Conservation (phyloP, 257 asterid genomes). For the Capsicum chinense region DNA sequence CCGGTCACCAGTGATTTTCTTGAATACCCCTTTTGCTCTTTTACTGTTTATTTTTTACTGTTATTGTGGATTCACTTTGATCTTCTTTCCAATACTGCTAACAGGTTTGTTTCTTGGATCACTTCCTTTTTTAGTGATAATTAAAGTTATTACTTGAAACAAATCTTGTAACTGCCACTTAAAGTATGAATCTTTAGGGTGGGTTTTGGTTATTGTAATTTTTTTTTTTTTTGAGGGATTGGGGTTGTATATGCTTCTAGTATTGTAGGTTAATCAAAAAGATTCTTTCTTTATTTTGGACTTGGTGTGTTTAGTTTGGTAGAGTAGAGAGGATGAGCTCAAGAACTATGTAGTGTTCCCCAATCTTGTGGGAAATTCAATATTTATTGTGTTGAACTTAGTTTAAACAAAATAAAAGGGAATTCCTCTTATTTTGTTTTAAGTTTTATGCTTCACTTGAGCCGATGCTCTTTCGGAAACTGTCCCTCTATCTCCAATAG, state of each 20-base stretch:
- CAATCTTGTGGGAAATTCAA: slow-evolving; percentile 1
- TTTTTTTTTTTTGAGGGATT: background rate
- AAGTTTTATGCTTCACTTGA: too few relatives aligned
- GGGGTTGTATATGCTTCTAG: background rate
- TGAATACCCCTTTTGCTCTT: background rate
- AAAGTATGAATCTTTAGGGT: background rate
- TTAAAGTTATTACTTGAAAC: background rate
- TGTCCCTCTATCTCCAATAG: too few relatives aligned
- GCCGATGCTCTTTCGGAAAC: too few relatives aligned
- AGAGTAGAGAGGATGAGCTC: slow-evolving; percentile 12
- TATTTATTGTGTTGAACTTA: background rate
- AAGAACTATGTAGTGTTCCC: background rate
- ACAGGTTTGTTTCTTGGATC: background rate
- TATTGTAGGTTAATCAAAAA: background rate
- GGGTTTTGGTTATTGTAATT: background rate
- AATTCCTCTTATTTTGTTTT: background rate
- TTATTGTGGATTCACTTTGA: background rate
- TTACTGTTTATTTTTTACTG: background rate
- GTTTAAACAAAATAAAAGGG: background rate
- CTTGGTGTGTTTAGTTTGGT: slow-evolving; percentile 10
- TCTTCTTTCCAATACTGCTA: background rate
- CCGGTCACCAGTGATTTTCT: background rate
- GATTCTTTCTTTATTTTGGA: background rate
- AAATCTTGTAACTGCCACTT: background rate
- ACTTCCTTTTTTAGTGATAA: background rate